phyloP scores from a whole-genome alignment of 495 filamentous ascomycete species.

The Penicillium manginii region DNA sequence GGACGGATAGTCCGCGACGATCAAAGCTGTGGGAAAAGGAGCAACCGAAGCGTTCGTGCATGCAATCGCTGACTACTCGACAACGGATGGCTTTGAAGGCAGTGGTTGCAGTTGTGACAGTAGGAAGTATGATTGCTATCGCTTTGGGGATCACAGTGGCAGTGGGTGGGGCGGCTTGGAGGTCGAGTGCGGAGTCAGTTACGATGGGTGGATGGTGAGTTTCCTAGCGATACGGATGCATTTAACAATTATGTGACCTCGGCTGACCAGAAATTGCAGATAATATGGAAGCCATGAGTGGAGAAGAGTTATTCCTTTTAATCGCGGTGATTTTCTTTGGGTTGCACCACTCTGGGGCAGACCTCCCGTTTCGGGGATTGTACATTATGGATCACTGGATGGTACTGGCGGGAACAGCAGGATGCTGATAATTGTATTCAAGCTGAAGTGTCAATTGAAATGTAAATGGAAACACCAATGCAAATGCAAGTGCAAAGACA shows the following conservation, averaged over 20 bases:
- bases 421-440: background rate
- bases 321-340: background rate
- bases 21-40: conserved; percentile 50
- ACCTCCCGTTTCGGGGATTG: background rate
- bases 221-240: too few species aligned
- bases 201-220: conserved; percentile 21
- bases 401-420: background rate
- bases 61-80: conserved; percentile 47
- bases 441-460: background rate
- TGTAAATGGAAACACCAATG: background rate
- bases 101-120: conserved; percentile 56
- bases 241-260: too few species aligned
- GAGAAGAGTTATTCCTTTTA: background rate
- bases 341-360: background rate
- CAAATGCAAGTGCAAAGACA: background rate
- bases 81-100: conserved; percentile 57
- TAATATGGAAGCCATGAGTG: background rate
- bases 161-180: conserved; percentile 64
- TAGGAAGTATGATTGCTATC: conserved; percentile 63
- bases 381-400: background rate
- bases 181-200: conserved; percentile 33
- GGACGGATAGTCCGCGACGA: conserved; percentile 28
- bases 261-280: background rate
- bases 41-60: conserved; percentile 36
- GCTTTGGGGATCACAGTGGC: conserved; percentile 65